These are phyloP conservation scores for Leishmania martiniquensis DNA, from an alignment of 208 protist species.

Conservation along the genomic window DNA sequence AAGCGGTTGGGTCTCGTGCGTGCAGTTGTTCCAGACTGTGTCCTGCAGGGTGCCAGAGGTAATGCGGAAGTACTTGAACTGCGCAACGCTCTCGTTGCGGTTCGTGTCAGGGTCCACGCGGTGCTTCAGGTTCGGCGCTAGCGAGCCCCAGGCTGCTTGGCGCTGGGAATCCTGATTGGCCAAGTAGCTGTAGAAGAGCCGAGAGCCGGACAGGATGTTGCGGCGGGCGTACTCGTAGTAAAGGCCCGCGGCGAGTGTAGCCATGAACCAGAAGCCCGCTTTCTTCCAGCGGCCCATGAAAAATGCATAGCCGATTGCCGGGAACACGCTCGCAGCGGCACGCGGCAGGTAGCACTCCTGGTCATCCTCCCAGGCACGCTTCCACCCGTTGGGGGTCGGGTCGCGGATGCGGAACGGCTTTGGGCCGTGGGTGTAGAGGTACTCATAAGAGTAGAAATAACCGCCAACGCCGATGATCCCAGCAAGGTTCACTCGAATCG, in stretches of 20 bases:
- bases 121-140: conserved; percentile 61
- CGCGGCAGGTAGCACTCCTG: conserved; percentile 70
- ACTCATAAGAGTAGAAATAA: conserved; percentile 91
- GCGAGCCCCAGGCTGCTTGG: conserved; percentile 74
- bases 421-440: conserved; percentile 86
- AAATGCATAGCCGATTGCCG: conserved; percentile 78
- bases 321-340: conserved; percentile 66
- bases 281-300: conserved; percentile 84
- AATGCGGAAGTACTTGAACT: conserved; percentile 79
- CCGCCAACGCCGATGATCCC: conserved; percentile 69
- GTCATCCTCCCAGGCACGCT: conserved; percentile 76
- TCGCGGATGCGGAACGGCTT: conserved; percentile 71
- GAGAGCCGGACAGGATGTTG: conserved; percentile 60
- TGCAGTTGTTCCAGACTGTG: conserved; percentile 78
- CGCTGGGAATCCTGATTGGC: conserved; percentile 64
- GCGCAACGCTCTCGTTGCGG: conserved; percentile 68
- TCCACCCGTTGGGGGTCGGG: conserved; percentile 71
- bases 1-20: conserved; percentile 78
- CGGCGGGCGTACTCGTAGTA: conserved; percentile 83
- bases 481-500: conserved; percentile 69
- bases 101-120: conserved; percentile 85
- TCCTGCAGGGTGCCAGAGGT: conserved; percentile 71
- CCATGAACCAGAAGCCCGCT: conserved; percentile 59
- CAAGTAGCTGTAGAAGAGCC: conserved; percentile 82
- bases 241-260: conserved; percentile 39